A percentile compares a stretch with the other conserved stretches of the same genome.
Conservation (phyloP, 495 filamentous ascomycete species). For the Gamarada debralockiae region DNA sequence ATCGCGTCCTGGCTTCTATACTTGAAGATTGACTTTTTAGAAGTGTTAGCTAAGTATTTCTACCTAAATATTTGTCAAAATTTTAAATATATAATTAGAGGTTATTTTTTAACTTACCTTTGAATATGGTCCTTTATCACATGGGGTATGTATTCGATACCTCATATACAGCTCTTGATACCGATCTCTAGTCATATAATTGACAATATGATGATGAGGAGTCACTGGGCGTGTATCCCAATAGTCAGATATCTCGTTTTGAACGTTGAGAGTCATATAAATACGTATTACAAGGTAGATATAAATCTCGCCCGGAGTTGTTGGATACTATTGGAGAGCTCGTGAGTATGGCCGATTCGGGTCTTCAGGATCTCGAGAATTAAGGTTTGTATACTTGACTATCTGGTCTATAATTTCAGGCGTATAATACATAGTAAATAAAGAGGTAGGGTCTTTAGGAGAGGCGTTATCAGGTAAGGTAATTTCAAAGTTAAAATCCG, state of each 20-base stretch:
- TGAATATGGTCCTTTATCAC: not conserved
- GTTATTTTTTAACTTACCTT: not conserved
- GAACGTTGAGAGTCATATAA: not conserved
- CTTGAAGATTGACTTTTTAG: not conserved
- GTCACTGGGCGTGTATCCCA: not conserved
- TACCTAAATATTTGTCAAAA: not conserved
- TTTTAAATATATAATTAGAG: not conserved
- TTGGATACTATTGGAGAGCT: conserved; percentile 18
- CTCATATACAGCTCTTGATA: conserved; percentile 6
- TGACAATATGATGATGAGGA: not conserved
- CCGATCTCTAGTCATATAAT: not conserved
- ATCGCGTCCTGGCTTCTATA: conserved; percentile 1
- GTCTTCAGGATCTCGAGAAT: not conserved
- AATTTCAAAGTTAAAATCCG: too few species aligned
- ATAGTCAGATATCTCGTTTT: conserved; percentile 1
- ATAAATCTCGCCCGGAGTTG: not conserved
- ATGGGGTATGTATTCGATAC: not conserved
- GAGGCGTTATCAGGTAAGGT: not conserved
- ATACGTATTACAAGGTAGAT: not conserved
- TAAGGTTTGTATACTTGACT: not conserved
- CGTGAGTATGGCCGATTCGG: not conserved
- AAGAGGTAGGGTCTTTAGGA: not conserved
- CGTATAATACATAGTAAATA: not conserved
- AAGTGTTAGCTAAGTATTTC: not conserved
- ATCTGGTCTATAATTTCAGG: not conserved